These are phyloP conservation scores for Blastobotrys petasosporus DNA, from an alignment of 1,139 yeast genomes.

Conservation along the genomic window DNA sequence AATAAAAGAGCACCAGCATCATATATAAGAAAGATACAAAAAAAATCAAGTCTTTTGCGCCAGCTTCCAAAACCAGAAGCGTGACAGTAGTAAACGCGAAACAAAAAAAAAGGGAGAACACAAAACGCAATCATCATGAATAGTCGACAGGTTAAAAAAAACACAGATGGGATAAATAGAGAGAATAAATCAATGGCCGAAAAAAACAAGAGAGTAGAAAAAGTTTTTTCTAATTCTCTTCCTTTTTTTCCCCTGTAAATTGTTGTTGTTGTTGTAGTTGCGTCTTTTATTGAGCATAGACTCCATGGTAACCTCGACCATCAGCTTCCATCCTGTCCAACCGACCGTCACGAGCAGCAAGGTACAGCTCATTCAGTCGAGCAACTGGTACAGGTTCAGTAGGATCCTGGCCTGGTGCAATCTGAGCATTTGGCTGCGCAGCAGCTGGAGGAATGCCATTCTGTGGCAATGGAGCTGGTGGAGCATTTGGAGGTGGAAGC, in stretches of 20 bases:
- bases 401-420: slow-evolving; percentile 30
- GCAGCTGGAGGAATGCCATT: slow-evolving; percentile 14
- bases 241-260: neutral
- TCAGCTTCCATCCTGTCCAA: slow-evolving; percentile 44
- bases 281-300: slow-evolving; percentile 34
- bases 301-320: slow-evolving; percentile 40
- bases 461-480: slow-evolving; percentile 15
- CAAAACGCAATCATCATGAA: neutral
- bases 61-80: too few relatives aligned
- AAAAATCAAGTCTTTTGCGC: too few relatives aligned
- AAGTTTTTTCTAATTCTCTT: neutral
- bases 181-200: neutral
- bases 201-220: neutral
- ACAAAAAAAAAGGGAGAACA: neutral
- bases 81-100: neutral
- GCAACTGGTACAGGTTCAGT: slow-evolving; percentile 37
- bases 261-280: neutral
- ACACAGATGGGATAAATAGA: neutral
- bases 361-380: slow-evolving; percentile 42
- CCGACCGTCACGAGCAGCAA: slow-evolving; percentile 46
- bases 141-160: neutral
- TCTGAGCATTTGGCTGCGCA: slow-evolving; percentile 19
- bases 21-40: too few relatives aligned
- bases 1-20: too few relatives aligned
- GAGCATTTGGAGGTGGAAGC: slow-evolving; percentile 17